Percentiles rank a stretch among this genome's conserved stretches.
Evolutionary conservation across 768 basidiomycete species (phyloP).

Genomic region (Leccinum longicurvipes): DNA sequence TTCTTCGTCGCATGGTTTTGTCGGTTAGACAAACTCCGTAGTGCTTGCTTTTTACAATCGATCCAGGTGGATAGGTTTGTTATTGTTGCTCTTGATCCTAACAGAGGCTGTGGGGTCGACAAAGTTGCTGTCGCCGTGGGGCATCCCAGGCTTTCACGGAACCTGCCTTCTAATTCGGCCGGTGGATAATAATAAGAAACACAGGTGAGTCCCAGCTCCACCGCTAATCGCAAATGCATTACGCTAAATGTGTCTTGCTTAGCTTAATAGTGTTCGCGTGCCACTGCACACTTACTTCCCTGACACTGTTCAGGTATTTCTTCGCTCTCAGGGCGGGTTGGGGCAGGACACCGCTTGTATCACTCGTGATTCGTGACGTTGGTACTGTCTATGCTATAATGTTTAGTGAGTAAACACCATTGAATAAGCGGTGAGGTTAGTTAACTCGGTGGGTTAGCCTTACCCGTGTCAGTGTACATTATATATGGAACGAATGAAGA

Average conservation of each 20-base stretch:
- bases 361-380: constrained; percentile 15
- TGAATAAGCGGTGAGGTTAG: too few species aligned
- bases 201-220: constrained; percentile 5
- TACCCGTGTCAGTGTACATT: neutral
- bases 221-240: neutral
- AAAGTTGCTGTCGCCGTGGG: constrained; percentile 1
- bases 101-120: neutral
- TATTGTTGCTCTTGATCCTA: constrained; percentile 4
- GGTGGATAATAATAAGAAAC: neutral
- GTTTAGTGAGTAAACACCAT: constrained; percentile 4
- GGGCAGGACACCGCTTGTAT: constrained; percentile 17
- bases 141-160: neutral
- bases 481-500: neutral
- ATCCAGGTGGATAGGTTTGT: constrained; percentile 10
- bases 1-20: neutral
- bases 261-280: constrained; percentile 14
- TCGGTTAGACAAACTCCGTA: neutral
- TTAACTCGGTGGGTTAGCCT: neutral
- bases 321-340: constrained; percentile 11
- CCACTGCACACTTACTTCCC: constrained; percentile 11
- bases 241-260: neutral
- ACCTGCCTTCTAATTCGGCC: constrained; percentile 8
- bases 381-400: constrained; percentile 6
- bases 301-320: constrained; percentile 20
- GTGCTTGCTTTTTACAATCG: constrained; percentile 20